Conservation (phyloP, 768 basidiomycete genomes). For the Suillus discolor region DNA sequence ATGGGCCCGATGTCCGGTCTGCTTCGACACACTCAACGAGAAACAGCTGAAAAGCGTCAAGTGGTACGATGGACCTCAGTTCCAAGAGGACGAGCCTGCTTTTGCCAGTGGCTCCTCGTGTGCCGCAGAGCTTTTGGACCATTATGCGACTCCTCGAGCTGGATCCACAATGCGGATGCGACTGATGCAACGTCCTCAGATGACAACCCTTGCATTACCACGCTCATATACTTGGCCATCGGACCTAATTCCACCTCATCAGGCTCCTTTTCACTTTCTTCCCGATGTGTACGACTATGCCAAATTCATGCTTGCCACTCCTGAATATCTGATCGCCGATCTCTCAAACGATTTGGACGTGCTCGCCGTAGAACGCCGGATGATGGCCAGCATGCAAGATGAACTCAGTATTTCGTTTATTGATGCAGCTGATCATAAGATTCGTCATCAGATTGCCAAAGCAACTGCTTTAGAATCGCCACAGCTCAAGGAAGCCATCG, state of each 20-base stretch:
- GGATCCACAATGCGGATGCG: conserved; percentile 80
- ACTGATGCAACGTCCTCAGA: conserved; percentile 89
- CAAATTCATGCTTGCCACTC: conserved; percentile 96
- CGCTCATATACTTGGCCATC: conserved; percentile 94
- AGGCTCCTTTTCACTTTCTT: conserved; percentile 94
- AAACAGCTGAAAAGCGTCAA: conserved; percentile 91
- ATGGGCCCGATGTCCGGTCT: conserved; percentile 94
- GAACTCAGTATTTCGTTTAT: conserved; percentile 79
- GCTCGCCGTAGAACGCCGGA: conserved; percentile 68
- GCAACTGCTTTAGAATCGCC: conserved; percentile 75
- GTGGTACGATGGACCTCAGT: conserved; percentile 69
- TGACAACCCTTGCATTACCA: conserved; percentile 93
- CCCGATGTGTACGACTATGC: conserved; percentile 88
- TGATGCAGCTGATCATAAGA: conserved; percentile 72
- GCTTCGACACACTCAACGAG: conserved; percentile 90
- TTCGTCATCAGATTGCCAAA: conserved; percentile 80
- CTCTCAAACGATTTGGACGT: conserved; percentile 74
- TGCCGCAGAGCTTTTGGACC: conserved; percentile 37
- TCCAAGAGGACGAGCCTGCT: conserved; percentile 30
- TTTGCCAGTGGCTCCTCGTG: conserved; percentile 47
- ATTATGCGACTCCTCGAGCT: conserved; percentile 45
- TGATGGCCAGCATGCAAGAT: conserved; percentile 69
- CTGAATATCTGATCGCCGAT: conserved; percentile 76
- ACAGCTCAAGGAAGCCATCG: conserved; percentile 62
- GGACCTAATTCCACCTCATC: conserved; percentile 86